Evolutionary conservation across 2,329 filamentous ascomycete genomes (phyloP), one percentile per base, ranked within the genome.

Genomic region (Ramularia endophylla): DNA sequence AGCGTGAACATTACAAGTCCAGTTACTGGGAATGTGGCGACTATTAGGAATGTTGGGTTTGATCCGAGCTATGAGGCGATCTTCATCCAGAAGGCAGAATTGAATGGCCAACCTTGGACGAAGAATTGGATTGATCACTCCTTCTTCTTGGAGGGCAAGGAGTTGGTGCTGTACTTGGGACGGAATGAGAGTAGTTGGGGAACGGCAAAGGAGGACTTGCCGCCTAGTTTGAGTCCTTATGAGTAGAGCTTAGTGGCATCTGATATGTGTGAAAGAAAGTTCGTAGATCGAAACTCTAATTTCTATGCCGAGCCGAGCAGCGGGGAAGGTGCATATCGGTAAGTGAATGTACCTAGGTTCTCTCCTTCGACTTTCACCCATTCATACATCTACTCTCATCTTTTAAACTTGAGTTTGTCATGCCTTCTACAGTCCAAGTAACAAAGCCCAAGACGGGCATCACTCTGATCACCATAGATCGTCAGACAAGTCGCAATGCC

Each of bases 381-480:
- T n/a, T n/a, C n/a, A n/a, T n/a, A n/a, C n/a, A n/a, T n/a, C n/a
- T n/a, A n/a, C n/a, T n/a, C n/a, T n/a, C n/a, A n/a, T n/a, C n/a
- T n/a, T n/a, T n/a, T n/a, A n/a, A n/a, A n/a, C n/a, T n/a, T n/a
- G n/a, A n/a, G n/a, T n/a, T n/a, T n/a, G n/a, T n/a, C n/a, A n/a
- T n/a, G n/a, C n/a, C n/a, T n/a, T n/a, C n/a, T n/a, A n/a, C 51
- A 9, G 48, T 63, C 11, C 47, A 40, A n/a, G 45, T 56, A 32
- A 44, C 36, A 13, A 8, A 51, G 3, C 54, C 53, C 5, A 9
- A 47, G 16, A 34, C 36, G 12, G 73, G 73, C 34, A 74, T 79
- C 50, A 73, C 73, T 0, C 71, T 66, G n/a, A 73, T 79, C 41
- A 67, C 70, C n/a, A 68, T 79, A 48, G 70, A 74, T 56, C 68